These are phyloP conservation scores for Aspergillus fischeri DNA, from an alignment of 2,329 filamentous ascomycete species.

Conservation along the genomic window DNA sequence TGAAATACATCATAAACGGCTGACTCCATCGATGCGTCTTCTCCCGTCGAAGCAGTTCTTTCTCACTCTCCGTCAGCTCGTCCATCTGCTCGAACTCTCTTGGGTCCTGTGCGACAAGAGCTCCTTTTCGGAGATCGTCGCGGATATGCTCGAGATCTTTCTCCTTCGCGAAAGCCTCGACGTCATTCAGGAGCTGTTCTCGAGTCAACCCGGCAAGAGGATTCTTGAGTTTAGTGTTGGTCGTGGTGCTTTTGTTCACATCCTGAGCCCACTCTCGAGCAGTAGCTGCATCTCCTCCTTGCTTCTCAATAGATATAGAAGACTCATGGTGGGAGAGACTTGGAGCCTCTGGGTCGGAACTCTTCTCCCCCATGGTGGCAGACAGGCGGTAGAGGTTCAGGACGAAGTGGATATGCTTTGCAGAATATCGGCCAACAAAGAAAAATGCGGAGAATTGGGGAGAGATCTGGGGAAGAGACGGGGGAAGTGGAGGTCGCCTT, in stretches of 20 bases:
- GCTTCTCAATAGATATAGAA: conserved; percentile 6
- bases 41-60: conserved; percentile 6
- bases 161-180: conserved; percentile 44
- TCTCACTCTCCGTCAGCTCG: conserved; percentile 26
- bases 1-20: conserved; percentile 15
- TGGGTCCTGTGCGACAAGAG: conserved; percentile 69
- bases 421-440: not conserved
- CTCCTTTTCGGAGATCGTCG: conserved; percentile 46
- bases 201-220: conserved; percentile 24
- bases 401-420: not conserved
- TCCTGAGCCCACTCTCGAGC: conserved; percentile 11
- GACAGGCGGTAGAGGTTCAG: not conserved
- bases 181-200: conserved; percentile 25
- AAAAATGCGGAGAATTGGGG: not conserved
- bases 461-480: not conserved
- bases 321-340: conserved; percentile 3
- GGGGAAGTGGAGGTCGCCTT: not conserved
- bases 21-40: conserved; percentile 11
- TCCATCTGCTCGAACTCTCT: conserved; percentile 59
- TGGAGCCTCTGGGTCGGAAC: conserved; percentile 7
- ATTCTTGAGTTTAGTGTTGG: conserved; percentile 16
- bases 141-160: conserved; percentile 58
- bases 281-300: conserved; percentile 2
- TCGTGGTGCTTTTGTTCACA: not conserved
- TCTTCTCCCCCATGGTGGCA: conserved; percentile 9